Percentiles rank a stretch among this genome's conserved stretches.
Evolutionary conservation across 116 monocot genomes (phyloP).

Genomic region (Dioscorea cayenensis): DNA sequence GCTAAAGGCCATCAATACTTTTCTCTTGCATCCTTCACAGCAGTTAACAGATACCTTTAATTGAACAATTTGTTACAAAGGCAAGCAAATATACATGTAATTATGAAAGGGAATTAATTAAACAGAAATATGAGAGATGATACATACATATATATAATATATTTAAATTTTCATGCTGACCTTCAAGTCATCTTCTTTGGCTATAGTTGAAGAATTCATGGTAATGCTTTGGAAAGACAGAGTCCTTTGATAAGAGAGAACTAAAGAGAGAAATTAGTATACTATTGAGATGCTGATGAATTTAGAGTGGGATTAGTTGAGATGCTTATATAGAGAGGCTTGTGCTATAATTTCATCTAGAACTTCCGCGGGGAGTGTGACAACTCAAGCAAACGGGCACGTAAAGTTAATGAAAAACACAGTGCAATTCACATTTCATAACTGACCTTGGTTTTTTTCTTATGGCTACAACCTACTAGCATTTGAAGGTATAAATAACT

Average conservation of each 20-base stretch:
- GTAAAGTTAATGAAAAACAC: too few relatives aligned
- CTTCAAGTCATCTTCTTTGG: conserved; percentile 36
- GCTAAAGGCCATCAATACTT: conserved; percentile 57
- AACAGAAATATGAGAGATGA: too few relatives aligned
- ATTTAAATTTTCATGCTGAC: background rate
- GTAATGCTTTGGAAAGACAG: background rate
- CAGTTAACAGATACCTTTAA: conserved; percentile 75
- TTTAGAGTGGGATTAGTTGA: background rate
- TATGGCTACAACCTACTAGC: too few relatives aligned
- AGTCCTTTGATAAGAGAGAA: too few relatives aligned
- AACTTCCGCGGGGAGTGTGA: too few relatives aligned
- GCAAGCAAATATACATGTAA: background rate
- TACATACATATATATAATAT: too few relatives aligned
- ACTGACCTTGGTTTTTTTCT: too few relatives aligned
- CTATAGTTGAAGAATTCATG: conserved; percentile 19
- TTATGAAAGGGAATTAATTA: too few relatives aligned
- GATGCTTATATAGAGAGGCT: background rate
- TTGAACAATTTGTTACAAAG: conserved; percentile 52
- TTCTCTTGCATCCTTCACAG: conserved; percentile 90
- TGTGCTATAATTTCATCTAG: background rate
- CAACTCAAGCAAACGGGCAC: too few relatives aligned
- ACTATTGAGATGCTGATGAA: background rate
- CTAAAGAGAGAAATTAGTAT: too few relatives aligned
- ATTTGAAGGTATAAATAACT: too few relatives aligned
- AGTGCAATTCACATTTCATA: too few relatives aligned